Conservation (phyloP, 2,329 filamentous ascomycete species). For the Dactylella cylindrospora region DNA sequence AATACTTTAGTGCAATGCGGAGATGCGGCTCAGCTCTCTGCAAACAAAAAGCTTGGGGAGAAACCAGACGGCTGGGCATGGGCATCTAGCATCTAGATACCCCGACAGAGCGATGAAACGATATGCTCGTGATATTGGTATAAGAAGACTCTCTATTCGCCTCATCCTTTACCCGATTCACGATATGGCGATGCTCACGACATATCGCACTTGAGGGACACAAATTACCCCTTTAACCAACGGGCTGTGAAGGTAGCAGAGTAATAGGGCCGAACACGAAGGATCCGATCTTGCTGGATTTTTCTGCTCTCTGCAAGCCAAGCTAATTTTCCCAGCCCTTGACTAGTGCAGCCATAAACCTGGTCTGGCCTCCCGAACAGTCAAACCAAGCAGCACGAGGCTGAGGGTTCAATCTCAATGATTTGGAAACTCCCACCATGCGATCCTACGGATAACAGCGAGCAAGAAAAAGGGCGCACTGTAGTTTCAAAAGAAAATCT, state of each 20-base stretch:
- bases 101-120: no score
- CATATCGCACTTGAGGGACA: not conserved
- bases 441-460: constrained; percentile 28
- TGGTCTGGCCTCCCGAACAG: constrained; percentile 10
- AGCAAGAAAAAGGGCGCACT: not conserved
- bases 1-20: no score
- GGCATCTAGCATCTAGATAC: no score
- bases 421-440: constrained; percentile 13
- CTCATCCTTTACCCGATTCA: not conserved
- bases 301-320: constrained; percentile 13
- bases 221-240: not conserved
- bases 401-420: constrained; percentile 12
- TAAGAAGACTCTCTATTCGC: no score
- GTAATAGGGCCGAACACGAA: constrained; percentile 6
- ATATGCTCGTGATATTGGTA: no score
- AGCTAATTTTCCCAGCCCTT: constrained; percentile 31
- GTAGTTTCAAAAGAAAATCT: not conserved
- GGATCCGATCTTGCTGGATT: no score
- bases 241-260: not conserved
- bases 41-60: no score
- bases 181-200: not conserved
- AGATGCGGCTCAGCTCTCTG: no score
- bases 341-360: constrained; percentile 10
- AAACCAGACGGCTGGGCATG: no score
- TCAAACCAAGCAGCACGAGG: constrained; percentile 34